phyloP scores from a whole-genome alignment of 2,329 filamentous ascomycete genomes.

The Xylariaceae sp. region DNA sequence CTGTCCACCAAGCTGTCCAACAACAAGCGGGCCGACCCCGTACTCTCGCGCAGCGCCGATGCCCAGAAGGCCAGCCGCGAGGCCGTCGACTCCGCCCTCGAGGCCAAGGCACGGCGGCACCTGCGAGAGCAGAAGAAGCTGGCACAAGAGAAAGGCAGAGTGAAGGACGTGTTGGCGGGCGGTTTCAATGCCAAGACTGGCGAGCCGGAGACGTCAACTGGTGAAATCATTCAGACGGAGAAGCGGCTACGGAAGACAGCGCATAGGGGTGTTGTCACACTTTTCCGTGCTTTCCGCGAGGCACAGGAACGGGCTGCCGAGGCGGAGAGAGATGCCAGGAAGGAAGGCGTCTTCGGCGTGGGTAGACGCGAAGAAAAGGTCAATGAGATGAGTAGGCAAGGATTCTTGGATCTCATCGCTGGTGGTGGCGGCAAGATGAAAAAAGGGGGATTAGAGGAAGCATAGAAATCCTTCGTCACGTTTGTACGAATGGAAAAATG shows the following conservation, averaged over 20 bases:
- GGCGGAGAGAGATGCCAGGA: constrained; percentile 65
- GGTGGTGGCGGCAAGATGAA: constrained; percentile 57
- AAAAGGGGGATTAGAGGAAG: constrained; percentile 55
- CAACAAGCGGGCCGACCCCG: constrained; percentile 78
- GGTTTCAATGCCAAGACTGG: constrained; percentile 49
- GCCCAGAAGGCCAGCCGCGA: constrained; percentile 70
- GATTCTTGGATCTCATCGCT: constrained; percentile 87
- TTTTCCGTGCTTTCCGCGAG: constrained; percentile 92
- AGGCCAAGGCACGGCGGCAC: constrained; percentile 74
- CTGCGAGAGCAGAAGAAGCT: constrained; percentile 75
- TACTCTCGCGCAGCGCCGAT: constrained; percentile 77
- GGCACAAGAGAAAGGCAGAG: constrained; percentile 78
- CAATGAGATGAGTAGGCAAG: constrained; percentile 95
- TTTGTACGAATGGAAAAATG: background rate
- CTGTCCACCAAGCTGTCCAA: constrained; percentile 82
- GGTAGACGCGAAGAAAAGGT: constrained; percentile 79
- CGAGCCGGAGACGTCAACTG: constrained; percentile 42
- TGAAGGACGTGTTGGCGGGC: constrained; percentile 76
- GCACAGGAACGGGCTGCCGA: constrained; percentile 86
- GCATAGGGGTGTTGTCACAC: constrained; percentile 87
- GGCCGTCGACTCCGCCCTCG: constrained; percentile 71
- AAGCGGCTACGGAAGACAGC: constrained; percentile 79
- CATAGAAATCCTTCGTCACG: constrained; percentile 29
- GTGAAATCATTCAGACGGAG: constrained; percentile 65
- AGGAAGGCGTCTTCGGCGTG: constrained; percentile 73